These are phyloP conservation scores for Phyllosticta citrichinensis DNA, from an alignment of 2,329 filamentous ascomycete species.

Conservation along the genomic window DNA sequence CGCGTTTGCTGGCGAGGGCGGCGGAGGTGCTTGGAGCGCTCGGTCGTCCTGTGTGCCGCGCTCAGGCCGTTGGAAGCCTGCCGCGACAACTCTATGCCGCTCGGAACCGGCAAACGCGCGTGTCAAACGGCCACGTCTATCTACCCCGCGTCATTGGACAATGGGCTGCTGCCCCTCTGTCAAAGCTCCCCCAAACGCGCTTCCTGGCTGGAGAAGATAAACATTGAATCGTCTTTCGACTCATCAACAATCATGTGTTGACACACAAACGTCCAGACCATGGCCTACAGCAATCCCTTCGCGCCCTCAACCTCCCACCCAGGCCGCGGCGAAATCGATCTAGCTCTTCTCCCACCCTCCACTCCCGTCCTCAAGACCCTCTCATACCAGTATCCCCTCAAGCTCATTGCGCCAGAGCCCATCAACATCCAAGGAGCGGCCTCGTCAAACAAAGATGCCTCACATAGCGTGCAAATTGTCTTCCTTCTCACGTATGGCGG, in stretches of 20 bases:
- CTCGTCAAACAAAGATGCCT: not conserved
- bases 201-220: not conserved
- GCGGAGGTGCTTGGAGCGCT: not conserved
- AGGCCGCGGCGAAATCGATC: conserved; percentile 69
- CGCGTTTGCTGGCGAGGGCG: not conserved
- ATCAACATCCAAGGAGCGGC: conserved; percentile 32
- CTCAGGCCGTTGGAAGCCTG: not conserved
- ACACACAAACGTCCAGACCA: not conserved
- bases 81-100: not conserved
- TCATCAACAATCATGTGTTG: not conserved
- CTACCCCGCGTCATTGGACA: conserved; percentile 1
- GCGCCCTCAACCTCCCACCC: conserved; percentile 61
- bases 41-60: not conserved
- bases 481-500: conserved; percentile 93
- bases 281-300: conserved; percentile 56
- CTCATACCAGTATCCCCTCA: conserved; percentile 88
- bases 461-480: conserved; percentile 52
- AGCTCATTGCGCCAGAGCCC: conserved; percentile 74
- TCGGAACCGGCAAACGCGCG: not conserved
- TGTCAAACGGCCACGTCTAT: not conserved
- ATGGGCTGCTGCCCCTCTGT: conserved; percentile 5
- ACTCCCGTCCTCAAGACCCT: conserved; percentile 63
- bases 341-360: conserved; percentile 60
- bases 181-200: not conserved
- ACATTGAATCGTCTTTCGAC: not conserved